Percentiles rank a stretch among this genome's conserved stretches.
phyloP scores from a whole-genome alignment of 176 grass and related monocot genomes.

The Saccharum officinarum region DNA sequence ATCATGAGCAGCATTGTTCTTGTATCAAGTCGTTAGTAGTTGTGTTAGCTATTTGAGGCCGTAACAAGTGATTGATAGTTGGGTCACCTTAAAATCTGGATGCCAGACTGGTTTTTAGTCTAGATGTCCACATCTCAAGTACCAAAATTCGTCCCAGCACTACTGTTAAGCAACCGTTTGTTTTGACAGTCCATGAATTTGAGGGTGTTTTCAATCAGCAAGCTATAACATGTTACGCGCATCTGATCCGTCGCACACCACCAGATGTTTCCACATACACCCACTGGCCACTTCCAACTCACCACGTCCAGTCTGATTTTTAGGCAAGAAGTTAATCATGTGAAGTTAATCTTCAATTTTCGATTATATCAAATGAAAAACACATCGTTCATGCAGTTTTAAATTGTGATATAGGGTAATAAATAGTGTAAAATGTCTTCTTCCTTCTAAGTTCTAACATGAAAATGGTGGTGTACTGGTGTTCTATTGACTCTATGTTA shows the following conservation, averaged over 20 bases:
- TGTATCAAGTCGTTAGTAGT: not conserved
- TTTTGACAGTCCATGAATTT: not conserved
- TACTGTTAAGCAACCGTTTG: not conserved
- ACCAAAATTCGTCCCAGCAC: not conserved
- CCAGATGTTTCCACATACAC: not conserved
- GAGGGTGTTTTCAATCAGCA: not conserved
- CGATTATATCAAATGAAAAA: not conserved
- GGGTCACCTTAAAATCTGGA: not conserved
- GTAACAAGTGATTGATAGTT: not conserved
- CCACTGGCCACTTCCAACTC: not conserved
- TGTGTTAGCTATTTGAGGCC: not conserved
- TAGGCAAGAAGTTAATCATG: not conserved
- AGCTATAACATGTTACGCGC: not conserved
- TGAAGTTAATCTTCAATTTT: not conserved
- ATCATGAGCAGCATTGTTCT: not conserved
- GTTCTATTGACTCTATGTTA: not conserved
- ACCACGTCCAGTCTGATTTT: not conserved
- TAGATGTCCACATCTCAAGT: not conserved
- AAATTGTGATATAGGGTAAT: not conserved
- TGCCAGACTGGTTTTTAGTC: not conserved
- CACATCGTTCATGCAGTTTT: not conserved
- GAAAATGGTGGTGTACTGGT: not conserved
- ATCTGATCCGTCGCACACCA: too few relatives aligned
- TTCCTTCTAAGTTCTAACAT: not conserved
- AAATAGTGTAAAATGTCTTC: not conserved